phyloP scores from a whole-genome alignment of 176 grass and related monocot species.

The Zoysia japonica region DNA sequence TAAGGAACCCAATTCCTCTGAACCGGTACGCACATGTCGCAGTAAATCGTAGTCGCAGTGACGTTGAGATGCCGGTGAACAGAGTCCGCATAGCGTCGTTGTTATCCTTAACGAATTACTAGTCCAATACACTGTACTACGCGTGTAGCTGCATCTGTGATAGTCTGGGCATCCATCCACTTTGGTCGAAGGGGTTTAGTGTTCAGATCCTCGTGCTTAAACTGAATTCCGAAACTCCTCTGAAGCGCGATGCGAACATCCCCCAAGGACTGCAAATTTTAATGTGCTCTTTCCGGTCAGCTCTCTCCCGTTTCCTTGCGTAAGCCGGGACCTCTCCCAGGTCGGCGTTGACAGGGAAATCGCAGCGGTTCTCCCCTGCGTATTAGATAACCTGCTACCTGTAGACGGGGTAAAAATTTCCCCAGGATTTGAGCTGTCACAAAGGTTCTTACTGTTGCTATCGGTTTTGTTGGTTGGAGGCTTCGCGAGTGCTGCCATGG shows the following conservation, averaged over 20 bases:
- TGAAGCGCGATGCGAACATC: background rate
- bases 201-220: background rate
- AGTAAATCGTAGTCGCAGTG: background rate
- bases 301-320: slow-evolving; percentile 15
- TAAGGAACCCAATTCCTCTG: background rate
- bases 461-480: background rate
- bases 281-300: background rate
- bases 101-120: background rate
- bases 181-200: background rate
- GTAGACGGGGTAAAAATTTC: background rate
- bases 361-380: background rate
- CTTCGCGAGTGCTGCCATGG: background rate
- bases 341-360: slow-evolving; percentile 15
- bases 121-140: background rate
- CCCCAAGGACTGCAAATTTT: background rate
- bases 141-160: background rate
- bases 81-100: background rate
- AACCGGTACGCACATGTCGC: background rate
- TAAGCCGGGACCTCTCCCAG: background rate
- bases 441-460: background rate
- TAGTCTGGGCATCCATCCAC: background rate
- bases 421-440: background rate
- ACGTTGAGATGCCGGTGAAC: background rate
- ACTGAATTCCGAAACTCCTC: background rate
- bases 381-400: background rate